Base-by-base conservation (phyloP, 192 early-diverging fungal genomes). In the Jimgerdemannia flammicorona region DNA sequence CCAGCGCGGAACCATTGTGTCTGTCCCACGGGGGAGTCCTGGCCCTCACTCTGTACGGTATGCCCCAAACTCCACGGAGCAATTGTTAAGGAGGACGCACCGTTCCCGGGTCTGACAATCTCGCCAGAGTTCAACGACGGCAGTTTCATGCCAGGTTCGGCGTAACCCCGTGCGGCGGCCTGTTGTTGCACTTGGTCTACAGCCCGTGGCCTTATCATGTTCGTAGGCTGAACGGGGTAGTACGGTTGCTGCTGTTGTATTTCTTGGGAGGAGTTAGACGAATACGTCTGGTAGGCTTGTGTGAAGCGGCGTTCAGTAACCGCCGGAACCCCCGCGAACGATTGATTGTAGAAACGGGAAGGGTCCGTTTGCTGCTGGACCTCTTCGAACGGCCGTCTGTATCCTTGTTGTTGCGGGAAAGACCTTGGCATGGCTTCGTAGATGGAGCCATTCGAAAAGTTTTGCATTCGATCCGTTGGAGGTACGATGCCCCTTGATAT, bases 1-100 rank as follows among this genome's bases (percentile, higher is more conserved):
- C 67, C 67, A 68, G 67, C 67, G 2, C 67, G 67, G 67, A 40
- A 68, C 67, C 67, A 68, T 18, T 68, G 67, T 9, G 67, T 68
- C 9, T 41, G 67, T 18, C 67, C 67, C 19, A 19, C 67, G 19
- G 29, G 9, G 19, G 18, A 4, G 19, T 40, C 19, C 67, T 68
- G 67, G 67, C 67, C 67, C 67, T 41, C 19, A 68, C 29, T 40
- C 67, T 68, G 67, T 9, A 9, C 67, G 40, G 2, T 59, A 59
- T 59, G 49, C 14, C 49, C 49, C 49, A 59, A 59, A 59, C 6
- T 59, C 49, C 49, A 59, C 14, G 67, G 67, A 68, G 29, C 18
- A 68, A 20, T 68, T 68, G 67, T 68, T 68, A 59, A 59, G 0
- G 49, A 59, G 49, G 49, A 59, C 49, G 49, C 49, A 59, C 49